phyloP scores from a whole-genome alignment of 2,329 filamentous ascomycete genomes.

The Zarea fungicola region DNA sequence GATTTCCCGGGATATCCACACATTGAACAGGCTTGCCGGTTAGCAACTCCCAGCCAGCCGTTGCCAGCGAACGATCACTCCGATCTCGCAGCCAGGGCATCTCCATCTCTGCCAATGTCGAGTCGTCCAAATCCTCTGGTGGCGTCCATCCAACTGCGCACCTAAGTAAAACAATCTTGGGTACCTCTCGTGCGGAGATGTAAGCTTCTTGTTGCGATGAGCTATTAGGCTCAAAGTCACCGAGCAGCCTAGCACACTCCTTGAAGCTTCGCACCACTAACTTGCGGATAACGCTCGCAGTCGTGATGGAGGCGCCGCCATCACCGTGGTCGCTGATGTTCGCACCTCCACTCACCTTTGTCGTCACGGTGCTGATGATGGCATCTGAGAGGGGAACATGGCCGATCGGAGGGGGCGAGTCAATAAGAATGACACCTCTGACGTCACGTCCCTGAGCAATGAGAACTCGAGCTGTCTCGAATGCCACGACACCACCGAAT shows the following conservation, averaged over 20 bases:
- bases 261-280: neutral
- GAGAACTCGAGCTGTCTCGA: constrained; percentile 37
- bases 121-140: neutral
- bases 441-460: constrained; percentile 31
- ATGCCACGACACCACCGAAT: constrained; percentile 48
- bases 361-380: constrained; percentile 13
- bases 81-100: neutral
- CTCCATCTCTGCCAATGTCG: neutral
- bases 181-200: neutral
- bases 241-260: neutral
- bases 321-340: neutral
- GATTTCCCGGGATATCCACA: neutral
- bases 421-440: constrained; percentile 37
- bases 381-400: constrained; percentile 40
- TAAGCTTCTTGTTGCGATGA: neutral
- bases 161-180: neutral
- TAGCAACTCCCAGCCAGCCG: neutral
- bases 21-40: neutral
- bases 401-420: constrained; percentile 38
- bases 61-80: neutral
- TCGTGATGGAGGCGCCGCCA: neutral
- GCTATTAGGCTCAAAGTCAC: too few relatives aligned
- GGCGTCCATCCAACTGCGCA: neutral
- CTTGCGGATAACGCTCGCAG: neutral
- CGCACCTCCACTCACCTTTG: neutral